A percentile compares a stretch with the other conserved stretches of the same genome.
These are phyloP conservation scores for Pilobolus umbonatus DNA, from an alignment of 192 early-diverging fungal genomes.

Conservation along the genomic window DNA sequence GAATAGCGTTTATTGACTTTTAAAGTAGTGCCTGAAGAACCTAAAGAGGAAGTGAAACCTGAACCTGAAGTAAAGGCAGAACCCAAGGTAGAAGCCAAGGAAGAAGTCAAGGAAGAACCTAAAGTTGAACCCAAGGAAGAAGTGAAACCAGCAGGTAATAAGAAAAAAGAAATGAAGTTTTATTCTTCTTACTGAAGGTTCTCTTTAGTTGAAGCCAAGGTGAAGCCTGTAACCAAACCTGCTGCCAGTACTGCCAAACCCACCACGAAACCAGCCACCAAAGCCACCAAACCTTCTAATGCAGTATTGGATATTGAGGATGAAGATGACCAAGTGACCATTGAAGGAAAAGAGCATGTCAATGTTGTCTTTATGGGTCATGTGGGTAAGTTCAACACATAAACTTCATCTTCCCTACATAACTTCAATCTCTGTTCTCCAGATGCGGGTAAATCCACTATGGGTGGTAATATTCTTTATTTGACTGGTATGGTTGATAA, in stretches of 20 bases:
- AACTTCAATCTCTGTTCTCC: not conserved
- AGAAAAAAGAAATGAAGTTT: too few species aligned
- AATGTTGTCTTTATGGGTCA: conserved; percentile 99
- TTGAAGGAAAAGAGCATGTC: conserved; percentile 88
- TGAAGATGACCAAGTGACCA: conserved; percentile 50
- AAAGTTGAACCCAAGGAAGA: too few species aligned
- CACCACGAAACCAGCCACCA: conserved; percentile 9
- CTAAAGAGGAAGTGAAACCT: too few species aligned
- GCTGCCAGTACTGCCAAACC: conserved; percentile 32
- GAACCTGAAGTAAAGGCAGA: too few species aligned
- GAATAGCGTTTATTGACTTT: too few species aligned
- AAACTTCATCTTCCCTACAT: not conserved
- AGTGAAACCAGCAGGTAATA: too few species aligned
- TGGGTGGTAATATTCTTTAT: conserved; percentile 95
- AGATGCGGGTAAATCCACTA: conserved; percentile 95
- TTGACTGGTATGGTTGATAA: conserved; percentile 99
- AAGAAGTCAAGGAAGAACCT: too few species aligned
- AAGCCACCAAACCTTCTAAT: conserved; percentile 27
- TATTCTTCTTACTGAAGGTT: not conserved
- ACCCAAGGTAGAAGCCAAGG: too few species aligned
- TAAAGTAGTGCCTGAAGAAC: too few species aligned
- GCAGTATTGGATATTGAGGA: conserved; percentile 47
- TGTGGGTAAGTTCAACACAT: conserved; percentile 65
- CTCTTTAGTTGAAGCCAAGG: conserved; percentile 30
- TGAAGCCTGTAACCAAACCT: conserved; percentile 12